phyloP scores from a whole-genome alignment of 805 yeast genomes.

The Teunomyces kruisii region DNA sequence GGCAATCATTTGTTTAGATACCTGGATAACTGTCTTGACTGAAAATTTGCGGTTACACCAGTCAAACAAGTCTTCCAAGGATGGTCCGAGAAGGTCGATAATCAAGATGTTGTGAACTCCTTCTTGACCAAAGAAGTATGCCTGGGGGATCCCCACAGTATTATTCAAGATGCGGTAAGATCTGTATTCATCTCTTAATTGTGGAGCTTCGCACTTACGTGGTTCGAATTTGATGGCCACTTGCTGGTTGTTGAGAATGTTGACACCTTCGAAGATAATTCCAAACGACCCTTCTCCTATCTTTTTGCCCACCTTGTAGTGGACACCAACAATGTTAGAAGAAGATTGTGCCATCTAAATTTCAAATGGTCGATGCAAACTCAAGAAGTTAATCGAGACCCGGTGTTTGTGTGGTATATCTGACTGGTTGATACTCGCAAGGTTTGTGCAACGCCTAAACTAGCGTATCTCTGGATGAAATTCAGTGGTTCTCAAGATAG shows the following conservation, averaged over 20 bases:
- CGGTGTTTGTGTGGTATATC: not conserved
- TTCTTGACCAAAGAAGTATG: slow-evolving; percentile 98
- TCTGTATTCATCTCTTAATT: slow-evolving; percentile 91
- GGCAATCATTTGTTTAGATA: slow-evolving; percentile 91
- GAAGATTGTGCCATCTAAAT: slow-evolving; percentile 35
- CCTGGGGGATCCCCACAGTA: slow-evolving; percentile 84
- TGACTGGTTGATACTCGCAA: not conserved
- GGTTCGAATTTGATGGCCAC: slow-evolving; percentile 98
- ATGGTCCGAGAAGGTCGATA: slow-evolving; percentile 92
- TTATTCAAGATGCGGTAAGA: slow-evolving; percentile 89
- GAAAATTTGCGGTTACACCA: slow-evolving; percentile 95
- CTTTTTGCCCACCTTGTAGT: slow-evolving; percentile 94
- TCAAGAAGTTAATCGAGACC: not conserved
- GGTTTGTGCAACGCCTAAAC: not conserved
- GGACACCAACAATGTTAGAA: slow-evolving; percentile 83
- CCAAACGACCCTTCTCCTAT: slow-evolving; percentile 99
- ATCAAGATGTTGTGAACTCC: slow-evolving; percentile 94
- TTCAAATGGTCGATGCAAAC: not conserved
- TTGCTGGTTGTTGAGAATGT: slow-evolving; percentile 84
- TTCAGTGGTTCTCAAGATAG: not conserved
- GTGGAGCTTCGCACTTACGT: slow-evolving; percentile 95
- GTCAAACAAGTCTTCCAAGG: slow-evolving; percentile 92
- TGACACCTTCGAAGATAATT: slow-evolving; percentile 93
- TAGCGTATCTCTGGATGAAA: not conserved
- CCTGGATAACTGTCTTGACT: slow-evolving; percentile 87